Percentiles rank a stretch among this genome's conserved stretches.
phyloP scores from a whole-genome alignment of 2,329 filamentous ascomycete species.

The Colletotrichum simmondsii region DNA sequence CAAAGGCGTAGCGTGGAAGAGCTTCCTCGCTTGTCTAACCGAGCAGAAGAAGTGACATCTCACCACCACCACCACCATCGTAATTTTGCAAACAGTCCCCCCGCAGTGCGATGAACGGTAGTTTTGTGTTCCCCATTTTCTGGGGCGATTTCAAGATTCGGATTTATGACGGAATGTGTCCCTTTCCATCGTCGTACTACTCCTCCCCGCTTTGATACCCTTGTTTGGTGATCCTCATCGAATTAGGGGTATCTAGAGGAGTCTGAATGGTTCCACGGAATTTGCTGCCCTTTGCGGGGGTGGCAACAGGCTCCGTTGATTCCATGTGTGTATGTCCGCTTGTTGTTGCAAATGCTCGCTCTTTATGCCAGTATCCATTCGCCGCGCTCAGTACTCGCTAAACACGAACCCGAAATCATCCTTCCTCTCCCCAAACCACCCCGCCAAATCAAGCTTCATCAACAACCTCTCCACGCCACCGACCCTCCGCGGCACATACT shows the following conservation, averaged over 20 bases:
- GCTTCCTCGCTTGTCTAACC: background rate
- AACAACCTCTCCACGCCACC: constrained; percentile 86
- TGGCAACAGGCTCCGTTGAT: background rate
- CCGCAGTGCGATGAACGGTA: background rate
- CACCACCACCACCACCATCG: background rate
- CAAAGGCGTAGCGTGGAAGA: too few relatives aligned
- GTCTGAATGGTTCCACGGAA: too few relatives aligned
- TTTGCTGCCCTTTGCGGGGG: background rate
- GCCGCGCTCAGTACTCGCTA: constrained; percentile 13
- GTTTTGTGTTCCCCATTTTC: background rate
- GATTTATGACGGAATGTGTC: background rate
- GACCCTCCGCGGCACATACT: constrained; percentile 77
- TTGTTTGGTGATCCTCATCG: background rate
- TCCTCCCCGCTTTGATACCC: background rate
- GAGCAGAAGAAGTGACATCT: background rate
- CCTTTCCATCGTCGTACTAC: background rate
- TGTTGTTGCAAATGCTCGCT: too few relatives aligned
- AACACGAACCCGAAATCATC: constrained; percentile 29
- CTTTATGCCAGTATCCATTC: background rate
- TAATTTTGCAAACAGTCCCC: too few relatives aligned
- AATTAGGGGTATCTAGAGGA: too few relatives aligned
- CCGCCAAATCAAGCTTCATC: constrained; percentile 87
- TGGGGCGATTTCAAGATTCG: background rate
- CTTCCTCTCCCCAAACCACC: constrained; percentile 58
- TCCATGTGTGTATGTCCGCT: background rate